phyloP scores from a whole-genome alignment of 2,329 filamentous ascomycete genomes.

The Hypoxylon sp. region DNA sequence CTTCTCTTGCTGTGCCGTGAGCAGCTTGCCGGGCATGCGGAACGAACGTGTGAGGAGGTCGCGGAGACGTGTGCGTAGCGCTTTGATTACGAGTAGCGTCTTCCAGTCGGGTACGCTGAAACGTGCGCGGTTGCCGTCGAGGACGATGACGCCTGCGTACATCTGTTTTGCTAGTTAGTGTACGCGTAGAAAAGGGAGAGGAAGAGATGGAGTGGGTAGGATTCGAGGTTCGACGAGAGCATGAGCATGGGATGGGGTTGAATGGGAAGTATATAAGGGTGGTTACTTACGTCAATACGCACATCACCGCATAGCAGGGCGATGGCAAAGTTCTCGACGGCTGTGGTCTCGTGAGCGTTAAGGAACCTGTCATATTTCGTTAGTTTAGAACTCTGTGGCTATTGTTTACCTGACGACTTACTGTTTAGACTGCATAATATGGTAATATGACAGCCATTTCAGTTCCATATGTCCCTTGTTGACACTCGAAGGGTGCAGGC shows the following conservation, averaged over 20 bases:
- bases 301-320: constrained; percentile 89
- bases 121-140: constrained; percentile 89
- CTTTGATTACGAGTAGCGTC: constrained; percentile 89
- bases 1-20: constrained; percentile 76
- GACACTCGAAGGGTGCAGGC: constrained; percentile 88
- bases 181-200: not conserved
- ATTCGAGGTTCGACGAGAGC: not conserved
- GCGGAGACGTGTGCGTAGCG: constrained; percentile 78
- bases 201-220: not conserved
- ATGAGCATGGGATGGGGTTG: not conserved
- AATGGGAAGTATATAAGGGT: not conserved
- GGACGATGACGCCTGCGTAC: constrained; percentile 86
- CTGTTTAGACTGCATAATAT: constrained; percentile 95
- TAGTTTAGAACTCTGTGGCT: constrained; percentile 39
- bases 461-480: constrained; percentile 80
- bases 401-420: constrained; percentile 58
- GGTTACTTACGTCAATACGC: constrained; percentile 80
- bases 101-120: constrained; percentile 93
- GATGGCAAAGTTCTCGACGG: constrained; percentile 85
- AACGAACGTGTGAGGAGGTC: constrained; percentile 82
- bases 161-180: constrained; percentile 66
- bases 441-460: constrained; percentile 93
- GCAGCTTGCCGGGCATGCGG: constrained; percentile 74
- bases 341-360: constrained; percentile 91
- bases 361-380: constrained; percentile 70